A percentile compares a stretch with the other conserved stretches of the same genome.
These are phyloP conservation scores for Ichthyophthirius multifiliis DNA, from an alignment of 169 alveolate genomes.

Conservation along the genomic window DNA sequence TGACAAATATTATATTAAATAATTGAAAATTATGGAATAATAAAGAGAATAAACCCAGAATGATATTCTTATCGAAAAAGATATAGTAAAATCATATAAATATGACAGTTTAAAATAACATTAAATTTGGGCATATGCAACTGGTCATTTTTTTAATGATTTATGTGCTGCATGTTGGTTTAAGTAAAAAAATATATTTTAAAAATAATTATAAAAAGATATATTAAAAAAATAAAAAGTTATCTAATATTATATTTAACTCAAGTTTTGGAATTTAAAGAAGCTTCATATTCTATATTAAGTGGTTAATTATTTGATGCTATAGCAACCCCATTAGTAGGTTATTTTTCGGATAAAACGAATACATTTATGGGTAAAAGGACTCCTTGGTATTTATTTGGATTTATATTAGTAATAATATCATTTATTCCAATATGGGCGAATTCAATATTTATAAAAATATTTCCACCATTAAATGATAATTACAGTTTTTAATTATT, in stretches of 20 bases:
- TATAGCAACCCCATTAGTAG: slow-evolving; percentile 68
- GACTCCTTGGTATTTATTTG: slow-evolving; percentile 67
- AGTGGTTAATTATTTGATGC: slow-evolving; percentile 72
- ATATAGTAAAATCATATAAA: too few species aligned
- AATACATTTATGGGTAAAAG: slow-evolving; percentile 58
- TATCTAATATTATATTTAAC: neutral
- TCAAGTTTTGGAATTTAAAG: slow-evolving; percentile 19
- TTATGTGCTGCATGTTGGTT: slow-evolving; percentile 76
- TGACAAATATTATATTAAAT: too few species aligned
- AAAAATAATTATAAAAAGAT: neutral
- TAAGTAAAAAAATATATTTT: slow-evolving; percentile 2
- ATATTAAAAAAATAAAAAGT: neutral
- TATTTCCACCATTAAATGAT: neutral
- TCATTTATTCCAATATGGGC: slow-evolving; percentile 46
- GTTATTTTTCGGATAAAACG: slow-evolving; percentile 53
- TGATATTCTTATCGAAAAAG: too few species aligned
- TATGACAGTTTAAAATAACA: slow-evolving; percentile 39
- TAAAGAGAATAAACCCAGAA: too few species aligned
- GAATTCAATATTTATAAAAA: neutral
- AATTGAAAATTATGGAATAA: too few species aligned
- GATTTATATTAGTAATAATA: slow-evolving; percentile 44
- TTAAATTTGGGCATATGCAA: slow-evolving; percentile 50
- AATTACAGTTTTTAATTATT: neutral
- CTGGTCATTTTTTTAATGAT: slow-evolving; percentile 76
- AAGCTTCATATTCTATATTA: slow-evolving; percentile 48